These are phyloP conservation scores for Mycosphaerella arachidis DNA, from an alignment of 2,329 filamentous ascomycete species.

Conservation along the genomic window DNA sequence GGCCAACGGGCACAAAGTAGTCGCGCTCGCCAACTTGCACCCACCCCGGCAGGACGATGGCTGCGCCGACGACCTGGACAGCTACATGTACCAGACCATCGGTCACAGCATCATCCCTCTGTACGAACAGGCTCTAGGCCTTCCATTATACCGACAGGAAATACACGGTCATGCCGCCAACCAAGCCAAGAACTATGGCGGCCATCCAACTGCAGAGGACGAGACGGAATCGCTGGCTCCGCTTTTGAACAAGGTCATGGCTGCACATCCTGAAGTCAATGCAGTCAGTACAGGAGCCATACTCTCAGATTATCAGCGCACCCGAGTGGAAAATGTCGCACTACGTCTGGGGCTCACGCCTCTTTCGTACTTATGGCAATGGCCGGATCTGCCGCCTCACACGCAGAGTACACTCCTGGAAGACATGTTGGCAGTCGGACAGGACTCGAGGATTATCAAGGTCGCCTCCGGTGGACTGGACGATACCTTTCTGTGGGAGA, in stretches of 20 bases:
- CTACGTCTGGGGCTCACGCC: conserved; percentile 76
- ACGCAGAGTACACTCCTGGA: conserved; percentile 56
- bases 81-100: conserved; percentile 99
- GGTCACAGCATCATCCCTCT: conserved; percentile 82
- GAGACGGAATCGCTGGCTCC: conserved; percentile 85
- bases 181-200: conserved; percentile 64
- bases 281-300: conserved; percentile 90
- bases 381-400: conserved; percentile 62
- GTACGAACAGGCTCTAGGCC: conserved; percentile 70
- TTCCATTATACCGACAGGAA: conserved; percentile 77
- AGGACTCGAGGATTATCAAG: conserved; percentile 91
- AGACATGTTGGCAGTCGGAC: conserved; percentile 73
- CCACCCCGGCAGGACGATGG: conserved; percentile 43
- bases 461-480: conserved; percentile 87
- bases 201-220: conserved; percentile 46
- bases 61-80: conserved; percentile 68
- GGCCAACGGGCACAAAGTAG: conserved; percentile 74
- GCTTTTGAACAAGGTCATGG: conserved; percentile 64
- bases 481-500: conserved; percentile 72
- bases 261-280: conserved; percentile 71
- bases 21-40: conserved; percentile 85
- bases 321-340: conserved; percentile 88
- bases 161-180: conserved; percentile 70
- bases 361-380: conserved; percentile 90
- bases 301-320: conserved; percentile 90